Percentiles rank a stretch among this genome's conserved stretches.
These are phyloP conservation scores for Przewalskia tangutica DNA, from an alignment of 257 asterid species.

Conservation along the genomic window DNA sequence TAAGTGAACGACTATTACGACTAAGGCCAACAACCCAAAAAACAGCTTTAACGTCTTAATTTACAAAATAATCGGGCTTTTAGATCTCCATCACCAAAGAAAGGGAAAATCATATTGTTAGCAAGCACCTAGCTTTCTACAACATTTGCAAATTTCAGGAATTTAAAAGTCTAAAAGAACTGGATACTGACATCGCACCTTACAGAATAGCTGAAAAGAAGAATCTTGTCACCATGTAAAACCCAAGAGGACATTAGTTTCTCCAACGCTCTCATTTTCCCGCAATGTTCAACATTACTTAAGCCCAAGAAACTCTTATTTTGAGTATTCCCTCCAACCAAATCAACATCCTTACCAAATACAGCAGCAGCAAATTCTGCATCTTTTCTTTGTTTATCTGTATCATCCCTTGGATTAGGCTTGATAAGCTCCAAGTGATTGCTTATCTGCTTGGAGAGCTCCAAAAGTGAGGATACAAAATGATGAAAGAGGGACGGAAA, in stretches of 20 bases:
- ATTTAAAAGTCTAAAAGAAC: neutral
- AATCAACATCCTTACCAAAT: conserved; percentile 54
- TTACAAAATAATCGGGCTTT: too few relatives aligned
- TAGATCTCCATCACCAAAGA: too few relatives aligned
- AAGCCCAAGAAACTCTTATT: conserved; percentile 83
- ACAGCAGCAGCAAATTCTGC: conserved; percentile 69
- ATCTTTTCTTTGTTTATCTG: conserved; percentile 75
- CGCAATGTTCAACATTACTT: conserved; percentile 78
- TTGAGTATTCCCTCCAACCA: conserved; percentile 64
- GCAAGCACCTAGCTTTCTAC: neutral
- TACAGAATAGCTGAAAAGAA: conserved; percentile 91
- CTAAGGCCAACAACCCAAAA: too few relatives aligned
- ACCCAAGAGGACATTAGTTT: conserved; percentile 72
- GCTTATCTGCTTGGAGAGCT: conserved; percentile 45
- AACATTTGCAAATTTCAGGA: neutral
- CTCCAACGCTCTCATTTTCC: conserved; percentile 94
- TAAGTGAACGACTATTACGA: neutral
- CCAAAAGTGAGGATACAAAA: conserved; percentile 4
- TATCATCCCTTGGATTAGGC: conserved; percentile 80
- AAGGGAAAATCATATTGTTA: neutral
- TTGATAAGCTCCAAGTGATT: conserved; percentile 96
- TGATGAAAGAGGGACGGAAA: neutral
- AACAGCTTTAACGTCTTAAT: too few relatives aligned
- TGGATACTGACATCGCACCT: conserved; percentile 33
- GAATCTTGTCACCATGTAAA: conserved; percentile 78